These are phyloP conservation scores for Collybia sordida DNA, from an alignment of 768 basidiomycete genomes.

Conservation along the genomic window DNA sequence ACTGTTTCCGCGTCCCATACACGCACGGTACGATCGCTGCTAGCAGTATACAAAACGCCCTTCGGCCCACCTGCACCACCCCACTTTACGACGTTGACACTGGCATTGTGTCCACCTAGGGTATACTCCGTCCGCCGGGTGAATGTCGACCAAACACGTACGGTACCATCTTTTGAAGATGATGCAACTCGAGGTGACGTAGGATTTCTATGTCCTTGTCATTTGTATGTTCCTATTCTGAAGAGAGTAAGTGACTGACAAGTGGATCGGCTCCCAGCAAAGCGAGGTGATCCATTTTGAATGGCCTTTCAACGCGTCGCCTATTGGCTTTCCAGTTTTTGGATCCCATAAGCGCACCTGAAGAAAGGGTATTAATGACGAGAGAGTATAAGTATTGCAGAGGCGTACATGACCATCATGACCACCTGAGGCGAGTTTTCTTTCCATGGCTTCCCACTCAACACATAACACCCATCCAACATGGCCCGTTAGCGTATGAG, in stretches of 20 bases:
- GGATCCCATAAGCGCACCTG: constrained; percentile 91
- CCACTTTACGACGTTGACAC: constrained; percentile 96
- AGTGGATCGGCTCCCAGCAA: constrained; percentile 94
- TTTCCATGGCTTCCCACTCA: constrained; percentile 95
- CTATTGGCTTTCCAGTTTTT: constrained; percentile 83
- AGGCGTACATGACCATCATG: constrained; percentile 85
- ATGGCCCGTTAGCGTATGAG: constrained; percentile 84
- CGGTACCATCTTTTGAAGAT: constrained; percentile 94
- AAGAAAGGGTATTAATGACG: constrained; percentile 1
- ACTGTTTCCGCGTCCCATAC: constrained; percentile 89
- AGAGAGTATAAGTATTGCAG: background rate
- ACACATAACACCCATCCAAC: constrained; percentile 96
- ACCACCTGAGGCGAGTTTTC: constrained; percentile 89
- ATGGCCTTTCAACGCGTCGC: constrained; percentile 90
- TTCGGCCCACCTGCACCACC: constrained; percentile 74
- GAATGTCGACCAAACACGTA: constrained; percentile 87
- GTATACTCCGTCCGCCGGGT: constrained; percentile 76
- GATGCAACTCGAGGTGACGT: constrained; percentile 84
- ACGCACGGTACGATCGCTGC: constrained; percentile 90
- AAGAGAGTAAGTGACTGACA: constrained; percentile 42
- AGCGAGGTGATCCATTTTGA: constrained; percentile 95
- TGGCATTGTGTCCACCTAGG: constrained; percentile 90
- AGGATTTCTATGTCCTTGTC: constrained; percentile 55
- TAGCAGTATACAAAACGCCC: constrained; percentile 91
- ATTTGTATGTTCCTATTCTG: background rate